Percentiles rank a stretch among this genome's conserved stretches.
Conservation (phyloP, 345 rosid species). For the Eucalyptus rudis region DNA sequence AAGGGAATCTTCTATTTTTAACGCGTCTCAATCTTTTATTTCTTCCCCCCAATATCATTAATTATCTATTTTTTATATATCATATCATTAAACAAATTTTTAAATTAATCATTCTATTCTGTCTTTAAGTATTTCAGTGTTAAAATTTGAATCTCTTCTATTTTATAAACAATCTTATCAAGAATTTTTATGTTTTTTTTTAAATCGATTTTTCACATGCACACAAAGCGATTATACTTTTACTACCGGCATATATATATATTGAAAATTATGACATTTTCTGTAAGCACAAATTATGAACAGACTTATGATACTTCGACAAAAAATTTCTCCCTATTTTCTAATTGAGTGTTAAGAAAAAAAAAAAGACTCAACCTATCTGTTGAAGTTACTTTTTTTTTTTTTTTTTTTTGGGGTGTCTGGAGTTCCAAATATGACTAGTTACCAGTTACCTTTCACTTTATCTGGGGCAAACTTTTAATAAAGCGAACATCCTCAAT, state of each 20-base stretch:
- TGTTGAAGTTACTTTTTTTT: no score
- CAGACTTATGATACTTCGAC: background rate
- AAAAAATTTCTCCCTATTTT: background rate
- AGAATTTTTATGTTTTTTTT: background rate
- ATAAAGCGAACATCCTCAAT: no score
- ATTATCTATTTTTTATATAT: background rate
- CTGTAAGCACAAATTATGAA: background rate
- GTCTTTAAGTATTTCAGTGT: background rate
- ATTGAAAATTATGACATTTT: no score
- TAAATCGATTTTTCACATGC: background rate
- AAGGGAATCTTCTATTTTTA: background rate
- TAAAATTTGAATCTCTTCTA: background rate
- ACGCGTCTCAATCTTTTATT: background rate
- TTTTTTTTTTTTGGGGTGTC: no score
- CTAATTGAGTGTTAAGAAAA: background rate
- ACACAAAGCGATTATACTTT: background rate
- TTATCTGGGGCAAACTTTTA: no score
- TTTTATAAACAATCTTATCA: background rate
- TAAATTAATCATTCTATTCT: background rate
- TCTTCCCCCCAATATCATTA: background rate
- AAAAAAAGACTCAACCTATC: background rate
- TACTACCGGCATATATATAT: no score
- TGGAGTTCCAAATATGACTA: background rate
- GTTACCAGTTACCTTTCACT: no score
- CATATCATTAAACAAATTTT: background rate